Percentiles rank a stretch among this genome's conserved stretches.
These are phyloP conservation scores for Glomus cerebriforme DNA, from an alignment of 192 early-diverging fungal species.

Conservation along the genomic window DNA sequence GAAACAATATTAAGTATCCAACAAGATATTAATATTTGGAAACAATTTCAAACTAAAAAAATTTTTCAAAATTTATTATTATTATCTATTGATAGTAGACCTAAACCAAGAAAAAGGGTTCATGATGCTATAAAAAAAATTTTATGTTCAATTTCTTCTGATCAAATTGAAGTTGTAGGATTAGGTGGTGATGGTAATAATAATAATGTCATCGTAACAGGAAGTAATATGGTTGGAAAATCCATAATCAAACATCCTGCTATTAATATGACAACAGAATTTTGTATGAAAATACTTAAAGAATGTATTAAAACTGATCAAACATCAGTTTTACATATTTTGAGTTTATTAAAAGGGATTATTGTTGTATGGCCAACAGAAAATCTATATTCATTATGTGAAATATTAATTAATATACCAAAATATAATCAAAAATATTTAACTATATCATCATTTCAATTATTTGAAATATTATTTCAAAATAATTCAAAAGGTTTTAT, in stretches of 20 bases:
- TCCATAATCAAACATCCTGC: constrained; percentile 77
- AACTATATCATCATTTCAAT: constrained; percentile 77
- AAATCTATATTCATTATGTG: constrained; percentile 59
- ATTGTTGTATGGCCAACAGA: constrained; percentile 56
- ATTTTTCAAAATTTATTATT: constrained; percentile 73
- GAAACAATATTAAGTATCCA: constrained; percentile 76
- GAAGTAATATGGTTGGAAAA: constrained; percentile 47
- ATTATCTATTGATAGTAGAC: constrained; percentile 78
- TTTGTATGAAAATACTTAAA: constrained; percentile 60
- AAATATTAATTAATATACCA: constrained; percentile 75
- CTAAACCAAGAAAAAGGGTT: constrained; percentile 82
- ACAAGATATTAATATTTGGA: constrained; percentile 79
- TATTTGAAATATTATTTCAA: constrained; percentile 65
- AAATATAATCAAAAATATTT: constrained; percentile 77
- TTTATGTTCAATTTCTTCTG: constrained; percentile 68
- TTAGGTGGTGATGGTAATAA: no score
- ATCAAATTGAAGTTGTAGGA: no score
- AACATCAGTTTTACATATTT: constrained; percentile 61
- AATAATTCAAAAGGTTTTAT: constrained; percentile 45
- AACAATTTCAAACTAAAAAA: constrained; percentile 64
- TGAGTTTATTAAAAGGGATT: constrained; percentile 73
- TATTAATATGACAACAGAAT: constrained; percentile 63
- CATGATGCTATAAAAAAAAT: constrained; percentile 79
- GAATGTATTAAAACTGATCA: constrained; percentile 55
- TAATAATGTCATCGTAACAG: no score